Evolutionary conservation across 352 stramenopile genomes (phyloP), one percentile per base, ranked within the genome.

Genomic region (Thalassiosira livingstoniorum): DNA sequence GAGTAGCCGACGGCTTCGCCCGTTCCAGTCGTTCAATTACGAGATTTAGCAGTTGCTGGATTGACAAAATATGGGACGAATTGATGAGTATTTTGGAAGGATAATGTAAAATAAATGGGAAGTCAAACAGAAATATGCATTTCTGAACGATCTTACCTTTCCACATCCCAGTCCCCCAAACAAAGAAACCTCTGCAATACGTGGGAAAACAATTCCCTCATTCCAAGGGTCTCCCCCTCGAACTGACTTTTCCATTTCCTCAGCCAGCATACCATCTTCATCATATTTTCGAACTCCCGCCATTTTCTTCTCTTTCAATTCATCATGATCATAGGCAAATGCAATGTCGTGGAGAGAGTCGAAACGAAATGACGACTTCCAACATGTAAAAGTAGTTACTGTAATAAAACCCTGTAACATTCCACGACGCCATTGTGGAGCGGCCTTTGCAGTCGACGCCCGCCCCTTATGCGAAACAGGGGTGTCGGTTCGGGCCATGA

Each of bases 351-450:
- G 74, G 0, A 88, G 39, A 13, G 85, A 93, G 83, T 94, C 91
- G 83, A 90, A 96, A 23, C 90, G 85, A 84, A 95, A 95, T 21
- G 80, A 87, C 29, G 85, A 86, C 78, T 95, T 86, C 90, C 90
- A 95, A 37, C 92, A 93, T 29, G 92, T 96, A 86, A 95, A 96
- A 0, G 91, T 95, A 1, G 92, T 95, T 1, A 94, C 75, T 0
- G 89, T 91, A 43, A 95, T 89, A 63, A 96, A 96, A 47, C 92
- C 92, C 78, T 96, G 92, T 11, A 96, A 61, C 80, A 91, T 93
- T 10, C 89, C 88, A 25, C 87, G 69, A 10, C 85, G 45, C 73
- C 71, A 85, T 15, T 78, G 64, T 43, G 70, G 65, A 23, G 82
- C 78, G 21, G 69, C 39, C 57, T 77, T 80, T 27, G 73, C 21